Evolutionary conservation across 495 filamentous ascomycete species (phyloP).

Genomic region (Aspergillus bertholletiae): DNA sequence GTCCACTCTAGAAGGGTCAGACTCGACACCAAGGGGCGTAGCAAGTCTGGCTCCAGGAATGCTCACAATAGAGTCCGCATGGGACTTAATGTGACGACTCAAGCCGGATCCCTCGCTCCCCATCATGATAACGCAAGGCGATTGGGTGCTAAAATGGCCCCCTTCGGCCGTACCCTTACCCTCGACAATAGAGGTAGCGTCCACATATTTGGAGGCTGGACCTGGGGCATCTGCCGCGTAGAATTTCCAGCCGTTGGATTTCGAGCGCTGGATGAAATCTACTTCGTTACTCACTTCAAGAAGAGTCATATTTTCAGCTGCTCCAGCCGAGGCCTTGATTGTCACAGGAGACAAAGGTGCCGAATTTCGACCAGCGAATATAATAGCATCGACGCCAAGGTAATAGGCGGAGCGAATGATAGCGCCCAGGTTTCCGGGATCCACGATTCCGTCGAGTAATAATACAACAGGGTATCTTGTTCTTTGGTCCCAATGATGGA

Average conservation of each 20-base stretch:
- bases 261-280: slow-evolving; percentile 65
- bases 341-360: slow-evolving; percentile 71
- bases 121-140: slow-evolving; percentile 75
- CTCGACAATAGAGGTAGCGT: slow-evolving; percentile 7
- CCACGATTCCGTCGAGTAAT: slow-evolving; percentile 78
- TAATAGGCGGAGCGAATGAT: slow-evolving; percentile 85
- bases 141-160: slow-evolving; percentile 31
- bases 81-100: slow-evolving; percentile 51
- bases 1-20: slow-evolving; percentile 52
- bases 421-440: slow-evolving; percentile 85
- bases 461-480: slow-evolving; percentile 71
- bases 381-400: slow-evolving; percentile 75
- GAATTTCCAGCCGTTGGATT: slow-evolving; percentile 72
- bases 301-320: slow-evolving; percentile 71
- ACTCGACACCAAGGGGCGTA: slow-evolving; percentile 24
- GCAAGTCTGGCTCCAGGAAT: slow-evolving; percentile 45
- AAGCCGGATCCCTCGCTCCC: slow-evolving; percentile 82
- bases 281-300: slow-evolving; percentile 61
- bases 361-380: slow-evolving; percentile 61
- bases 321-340: slow-evolving; percentile 83
- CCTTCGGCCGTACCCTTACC: neutral
- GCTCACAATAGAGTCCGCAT: slow-evolving; percentile 58
- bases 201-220: slow-evolving; percentile 24
- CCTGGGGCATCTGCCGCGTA: slow-evolving; percentile 70
- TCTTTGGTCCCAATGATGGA: slow-evolving; percentile 27